Percentiles rank a stretch among this genome's conserved stretches.
These are phyloP conservation scores for Chionographis japonica DNA, from an alignment of 106 monocot genomes.

Conservation along the genomic window DNA sequence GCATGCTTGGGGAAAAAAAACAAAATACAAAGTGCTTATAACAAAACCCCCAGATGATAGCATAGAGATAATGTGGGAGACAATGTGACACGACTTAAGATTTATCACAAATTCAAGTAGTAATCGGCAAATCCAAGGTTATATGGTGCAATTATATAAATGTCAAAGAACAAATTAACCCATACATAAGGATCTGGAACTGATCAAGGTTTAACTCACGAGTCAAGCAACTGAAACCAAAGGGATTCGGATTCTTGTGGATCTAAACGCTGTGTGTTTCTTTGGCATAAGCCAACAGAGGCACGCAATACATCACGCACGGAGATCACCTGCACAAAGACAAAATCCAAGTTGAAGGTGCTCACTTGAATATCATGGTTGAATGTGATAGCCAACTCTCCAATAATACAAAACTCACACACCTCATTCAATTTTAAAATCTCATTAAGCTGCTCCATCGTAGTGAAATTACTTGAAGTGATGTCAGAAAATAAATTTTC, in stretches of 20 bases:
- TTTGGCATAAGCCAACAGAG: conserved; percentile 76
- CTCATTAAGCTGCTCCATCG: conserved; percentile 27
- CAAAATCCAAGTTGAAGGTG: conserved; percentile 3
- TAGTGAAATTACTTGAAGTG: conserved; percentile 1
- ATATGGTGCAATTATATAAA: too few relatives aligned
- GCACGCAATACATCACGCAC: conserved; percentile 64
- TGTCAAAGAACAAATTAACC: too few relatives aligned
- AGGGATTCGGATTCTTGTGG: conserved; percentile 77
- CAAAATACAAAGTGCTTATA: too few relatives aligned
- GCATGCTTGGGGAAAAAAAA: too few relatives aligned
- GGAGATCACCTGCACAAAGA: conserved; percentile 41
- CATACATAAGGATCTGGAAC: too few relatives aligned
- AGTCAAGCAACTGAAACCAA: conserved; percentile 89
- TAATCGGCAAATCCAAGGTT: too few relatives aligned
- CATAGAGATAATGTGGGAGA: too few relatives aligned
- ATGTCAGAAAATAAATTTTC: conserved; percentile 20
- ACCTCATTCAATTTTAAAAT: conserved; percentile 73
- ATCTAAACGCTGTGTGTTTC: conserved; percentile 71
- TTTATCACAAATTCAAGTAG: too few relatives aligned
- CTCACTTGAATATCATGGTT: not conserved
- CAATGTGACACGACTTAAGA: too few relatives aligned
- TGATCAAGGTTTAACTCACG: conserved; percentile 43
- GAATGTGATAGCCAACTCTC: not conserved
- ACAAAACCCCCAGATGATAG: too few relatives aligned
- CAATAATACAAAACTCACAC: conserved; percentile 8